Base-by-base conservation (phyloP, 371 early-diverging fungal genomes). In the Mortierella sp. region DNA sequence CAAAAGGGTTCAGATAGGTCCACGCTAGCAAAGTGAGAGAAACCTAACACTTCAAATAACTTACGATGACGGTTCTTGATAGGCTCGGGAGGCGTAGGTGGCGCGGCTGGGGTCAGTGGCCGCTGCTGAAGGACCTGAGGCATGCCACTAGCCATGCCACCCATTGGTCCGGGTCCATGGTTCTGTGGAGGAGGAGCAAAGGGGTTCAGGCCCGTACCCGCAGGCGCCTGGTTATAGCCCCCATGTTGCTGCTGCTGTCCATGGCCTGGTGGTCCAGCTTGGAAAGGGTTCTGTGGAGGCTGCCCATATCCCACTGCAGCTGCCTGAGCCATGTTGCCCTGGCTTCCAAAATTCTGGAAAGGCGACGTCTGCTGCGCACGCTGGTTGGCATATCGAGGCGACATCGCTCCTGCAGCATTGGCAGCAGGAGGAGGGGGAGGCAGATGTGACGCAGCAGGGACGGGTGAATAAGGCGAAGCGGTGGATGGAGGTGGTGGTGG, bases 61-160 rank as follows among this genome's bases (percentile, higher is more conserved):
- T 71, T 82, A 84, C 86, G 81, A 70, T 83, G 81, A 70, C 77
- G 80, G n/a, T 62, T 60, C 60, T 74, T 84, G 45, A 64, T 74
- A 16, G 80, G 80, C 64, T 73, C 70, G 53, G 73, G 80, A 19
- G 84, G 72, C 7, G 85, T 76, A 28, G 87, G 72, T 3, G 81
- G 69, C 12, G 82, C 81, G 46, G 80, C 73, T 28, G 82, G 70
- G 12, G 84, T 79, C 80, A 74, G 75, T 46, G 68, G 82, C 23
- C 77, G 76, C 67, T 74, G 83, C 62, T 66, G 71, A 45, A 72
- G 70, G 14, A 63, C 73, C 53, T 70, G 74, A 16, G 80, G 70
- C 72, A 73, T 72, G 2, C 76, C 72, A 16, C 74, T 67, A 26
- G 64, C 58, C 65, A 74, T 64, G 25, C 77, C 76, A 47, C 68